Conservation (phyloP, 768 basidiomycete species). For the Boletus subparvulus region DNA sequence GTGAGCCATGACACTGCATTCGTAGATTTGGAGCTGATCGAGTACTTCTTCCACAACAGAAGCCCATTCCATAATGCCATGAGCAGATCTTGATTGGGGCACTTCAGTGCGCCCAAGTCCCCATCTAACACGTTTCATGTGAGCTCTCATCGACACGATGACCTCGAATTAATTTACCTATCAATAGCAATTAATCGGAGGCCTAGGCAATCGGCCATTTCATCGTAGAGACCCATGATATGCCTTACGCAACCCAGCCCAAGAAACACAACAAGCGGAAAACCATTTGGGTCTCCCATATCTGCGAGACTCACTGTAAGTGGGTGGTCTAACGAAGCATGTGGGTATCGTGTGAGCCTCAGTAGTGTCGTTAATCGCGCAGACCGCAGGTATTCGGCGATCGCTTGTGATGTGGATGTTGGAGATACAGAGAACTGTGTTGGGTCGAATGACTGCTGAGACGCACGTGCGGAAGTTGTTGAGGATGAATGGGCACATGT, state of each 20-base stretch:
- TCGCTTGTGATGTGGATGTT: constrained; percentile 62
- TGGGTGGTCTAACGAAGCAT: constrained; percentile 71
- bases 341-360: constrained; percentile 74
- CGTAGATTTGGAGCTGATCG: constrained; percentile 70
- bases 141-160: constrained; percentile 8
- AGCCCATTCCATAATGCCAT: constrained; percentile 90
- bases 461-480: constrained; percentile 18
- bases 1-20: constrained; percentile 91
- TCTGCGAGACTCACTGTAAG: constrained; percentile 92
- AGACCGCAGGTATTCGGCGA: constrained; percentile 87
- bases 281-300: constrained; percentile 80
- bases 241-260: constrained; percentile 94
- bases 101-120: constrained; percentile 87
- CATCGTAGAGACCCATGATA: constrained; percentile 93
- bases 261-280: constrained; percentile 88
- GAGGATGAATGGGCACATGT: constrained; percentile 55
- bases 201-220: constrained; percentile 86
- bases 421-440: constrained; percentile 43
- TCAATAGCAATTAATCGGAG: constrained; percentile 93
- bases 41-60: constrained; percentile 87
- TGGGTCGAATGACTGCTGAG: constrained; percentile 28
- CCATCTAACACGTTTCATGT: constrained; percentile 56
- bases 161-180: constrained; percentile 48
- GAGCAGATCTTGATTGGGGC: constrained; percentile 57
- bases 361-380: constrained; percentile 80